Evolutionary conservation across 768 basidiomycete genomes (phyloP).

Genomic region (Kwoniella pini): DNA sequence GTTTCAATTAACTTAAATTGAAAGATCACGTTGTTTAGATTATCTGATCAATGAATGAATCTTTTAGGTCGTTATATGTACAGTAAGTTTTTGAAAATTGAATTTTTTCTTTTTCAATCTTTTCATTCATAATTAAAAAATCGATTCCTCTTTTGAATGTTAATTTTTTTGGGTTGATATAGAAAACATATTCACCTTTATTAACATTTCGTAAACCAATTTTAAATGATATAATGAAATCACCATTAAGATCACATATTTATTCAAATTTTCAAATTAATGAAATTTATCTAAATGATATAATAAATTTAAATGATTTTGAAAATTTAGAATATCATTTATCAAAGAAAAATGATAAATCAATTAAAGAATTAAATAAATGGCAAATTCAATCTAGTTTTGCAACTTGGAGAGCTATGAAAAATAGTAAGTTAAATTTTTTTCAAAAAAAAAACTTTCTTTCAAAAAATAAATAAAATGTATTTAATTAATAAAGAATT

Average conservation of each 20-base stretch:
- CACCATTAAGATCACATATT: slow-evolving; percentile 48
- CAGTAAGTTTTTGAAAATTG: slow-evolving; percentile 48
- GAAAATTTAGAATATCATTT: slow-evolving; percentile 62
- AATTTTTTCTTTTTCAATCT: too few relatives aligned
- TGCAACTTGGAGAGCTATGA: slow-evolving; percentile 82
- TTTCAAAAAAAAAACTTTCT: too few relatives aligned
- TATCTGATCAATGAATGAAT: too few relatives aligned
- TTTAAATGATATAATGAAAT: slow-evolving; percentile 34
- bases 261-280: slow-evolving; percentile 39
- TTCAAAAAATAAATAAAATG: too few relatives aligned
- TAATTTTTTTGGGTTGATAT: too few relatives aligned
- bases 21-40: too few relatives aligned
- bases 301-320: slow-evolving; percentile 52
- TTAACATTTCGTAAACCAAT: slow-evolving; percentile 47
- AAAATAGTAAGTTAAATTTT: slow-evolving; percentile 58
- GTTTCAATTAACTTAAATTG: too few relatives aligned
- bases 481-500: too few relatives aligned
- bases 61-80: slow-evolving; percentile 78
- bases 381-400: slow-evolving; percentile 68
- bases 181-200: slow-evolving; percentile 42
- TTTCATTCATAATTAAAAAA: too few relatives aligned
- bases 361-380: slow-evolving; percentile 63
- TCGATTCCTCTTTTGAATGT: too few relatives aligned
- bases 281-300: slow-evolving; percentile 45
- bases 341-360: slow-evolving; percentile 56